A percentile compares a stretch with the other conserved stretches of the same genome.
phyloP scores from a whole-genome alignment of 805 yeast species.

The Ogataea nonfermentans region DNA sequence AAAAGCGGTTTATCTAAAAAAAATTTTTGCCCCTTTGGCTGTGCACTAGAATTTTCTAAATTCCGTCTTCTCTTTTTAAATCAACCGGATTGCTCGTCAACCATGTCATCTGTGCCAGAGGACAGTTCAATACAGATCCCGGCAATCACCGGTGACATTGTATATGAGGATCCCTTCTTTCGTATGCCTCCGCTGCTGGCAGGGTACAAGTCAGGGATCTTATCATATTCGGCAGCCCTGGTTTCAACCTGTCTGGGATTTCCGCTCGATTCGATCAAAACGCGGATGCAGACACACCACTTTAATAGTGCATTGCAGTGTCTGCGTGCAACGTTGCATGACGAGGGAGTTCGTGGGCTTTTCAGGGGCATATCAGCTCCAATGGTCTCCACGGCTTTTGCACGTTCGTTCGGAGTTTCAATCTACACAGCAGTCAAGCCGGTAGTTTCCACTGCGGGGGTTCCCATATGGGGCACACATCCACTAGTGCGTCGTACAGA shows the following conservation, averaged over 20 bases:
- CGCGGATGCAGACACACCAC: slow-evolving; percentile 78
- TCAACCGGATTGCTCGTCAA: background rate
- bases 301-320: slow-evolving; percentile 60
- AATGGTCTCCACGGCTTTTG: slow-evolving; percentile 59
- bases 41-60: slow-evolving; percentile 6
- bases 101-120: slow-evolving; percentile 4
- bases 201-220: slow-evolving; percentile 55
- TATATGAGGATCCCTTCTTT: slow-evolving; percentile 44
- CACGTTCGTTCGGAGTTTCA: slow-evolving; percentile 65
- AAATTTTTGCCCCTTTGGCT: slow-evolving; percentile 1
- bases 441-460: slow-evolving; percentile 18
- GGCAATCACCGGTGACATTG: slow-evolving; percentile 58
- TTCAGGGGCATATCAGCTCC: slow-evolving; percentile 80
- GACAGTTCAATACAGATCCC: slow-evolving; percentile 35
- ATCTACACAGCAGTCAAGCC: slow-evolving; percentile 59
- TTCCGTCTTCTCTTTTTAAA: background rate
- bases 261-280: slow-evolving; percentile 84
- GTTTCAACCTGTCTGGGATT: slow-evolving; percentile 70
- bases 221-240: slow-evolving; percentile 65
- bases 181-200: slow-evolving; percentile 45
- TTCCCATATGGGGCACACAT: slow-evolving; percentile 15
- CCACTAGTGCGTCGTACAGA: slow-evolving; percentile 6
- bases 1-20: background rate
- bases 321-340: slow-evolving; percentile 47
- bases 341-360: slow-evolving; percentile 69